Percentiles rank a stretch among this genome's conserved stretches.
Evolutionary conservation across 306 rosid genomes (phyloP).

Genomic region (Medicago truncatula): DNA sequence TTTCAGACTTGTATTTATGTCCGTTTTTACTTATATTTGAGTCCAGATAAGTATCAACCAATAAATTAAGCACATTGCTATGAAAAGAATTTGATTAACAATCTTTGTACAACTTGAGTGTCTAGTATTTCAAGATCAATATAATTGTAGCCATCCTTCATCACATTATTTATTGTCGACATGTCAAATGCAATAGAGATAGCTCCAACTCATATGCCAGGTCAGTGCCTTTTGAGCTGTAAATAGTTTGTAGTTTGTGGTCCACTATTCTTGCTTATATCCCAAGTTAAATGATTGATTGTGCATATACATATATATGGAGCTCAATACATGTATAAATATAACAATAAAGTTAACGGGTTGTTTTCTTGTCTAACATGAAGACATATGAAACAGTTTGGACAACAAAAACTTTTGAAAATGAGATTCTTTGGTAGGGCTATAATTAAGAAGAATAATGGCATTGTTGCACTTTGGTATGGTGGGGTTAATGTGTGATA

Average conservation of each 20-base stretch:
- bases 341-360: neutral
- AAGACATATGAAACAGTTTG: neutral
- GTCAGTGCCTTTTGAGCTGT: slow-evolving; percentile 27
- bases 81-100: no score
- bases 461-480: slow-evolving; percentile 10
- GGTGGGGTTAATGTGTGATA: slow-evolving; percentile 9
- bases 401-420: neutral
- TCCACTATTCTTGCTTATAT: slow-evolving; percentile 45
- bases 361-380: slow-evolving; percentile 6
- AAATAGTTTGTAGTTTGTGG: slow-evolving; percentile 10
- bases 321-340: neutral
- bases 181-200: slow-evolving; percentile 25
- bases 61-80: no score
- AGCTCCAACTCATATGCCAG: slow-evolving; percentile 41
- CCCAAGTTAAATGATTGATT: slow-evolving; percentile 47
- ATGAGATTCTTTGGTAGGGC: slow-evolving; percentile 35
- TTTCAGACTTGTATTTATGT: no score
- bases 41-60: no score
- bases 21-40: no score
- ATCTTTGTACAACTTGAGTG: no score
- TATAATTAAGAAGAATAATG: slow-evolving; percentile 29
- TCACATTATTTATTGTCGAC: slow-evolving; percentile 42
- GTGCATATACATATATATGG: neutral
- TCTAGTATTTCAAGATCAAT: neutral
- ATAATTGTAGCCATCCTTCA: neutral